Base-by-base conservation (phyloP, 2,329 filamentous ascomycete genomes). In the Epichloe hybrida region DNA sequence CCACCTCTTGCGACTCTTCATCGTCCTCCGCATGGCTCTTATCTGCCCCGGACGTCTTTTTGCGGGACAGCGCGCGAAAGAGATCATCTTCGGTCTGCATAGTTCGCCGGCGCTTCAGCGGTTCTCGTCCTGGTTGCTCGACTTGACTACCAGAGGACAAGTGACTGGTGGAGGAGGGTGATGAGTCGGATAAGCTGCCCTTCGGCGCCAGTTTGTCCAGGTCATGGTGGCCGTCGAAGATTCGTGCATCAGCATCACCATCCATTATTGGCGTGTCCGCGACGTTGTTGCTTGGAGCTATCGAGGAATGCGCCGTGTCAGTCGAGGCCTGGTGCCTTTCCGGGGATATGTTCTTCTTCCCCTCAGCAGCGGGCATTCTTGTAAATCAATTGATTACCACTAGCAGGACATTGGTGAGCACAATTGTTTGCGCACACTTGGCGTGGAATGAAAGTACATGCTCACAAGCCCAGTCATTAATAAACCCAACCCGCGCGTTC, bases 1-100 rank as follows among this genome's bases (percentile, higher is more conserved):
- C 72, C 35, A 83, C 76, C 58, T 81, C 77, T n/a, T 63, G 55
- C 2, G 60, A 55, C n/a, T 69, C 66, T 13, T 66, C 62, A n/a
- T 70, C 69, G 45, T 69, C 68, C 44, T 73, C 73, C 43, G 54
- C 58, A 2, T 51, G 53, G 0, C 52, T 47, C 2, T 15, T 41
- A 11, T 51, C 58, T 11, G 63, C 64, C 8, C 63, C 59, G 6
- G 59, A 64, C 0, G 73, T 75, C n/a, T 70, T 71, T 5, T 74
- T 70, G 12, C 70, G 67, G 0, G 76, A 77, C 0, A 80, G 56
- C 0, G 62, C 69, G 1, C 67, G 65, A 53, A 79, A 74, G 0
- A 80, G 55, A 20, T 79, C 74, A 23, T 79, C 73, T 58, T 80
- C 75, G 2, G 66, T 72, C 3, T 60, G 59, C 2, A 52, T 52